Conservation (phyloP, 2,329 filamentous ascomycete genomes). For the Trichophyton simii region DNA sequence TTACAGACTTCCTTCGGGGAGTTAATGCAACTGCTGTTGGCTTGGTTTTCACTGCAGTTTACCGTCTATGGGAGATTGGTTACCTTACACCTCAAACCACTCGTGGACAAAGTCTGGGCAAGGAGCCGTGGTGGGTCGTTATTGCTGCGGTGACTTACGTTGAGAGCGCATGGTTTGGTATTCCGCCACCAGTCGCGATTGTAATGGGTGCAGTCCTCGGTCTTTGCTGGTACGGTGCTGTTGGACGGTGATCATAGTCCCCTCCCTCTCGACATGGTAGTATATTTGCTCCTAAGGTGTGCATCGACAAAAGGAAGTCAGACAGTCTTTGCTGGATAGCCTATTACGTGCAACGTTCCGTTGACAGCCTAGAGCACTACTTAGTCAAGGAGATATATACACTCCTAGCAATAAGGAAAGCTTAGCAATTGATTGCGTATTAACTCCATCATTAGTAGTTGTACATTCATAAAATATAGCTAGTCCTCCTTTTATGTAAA, state of each 20-base stretch:
- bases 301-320: too few species aligned
- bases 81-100: conserved; percentile 41
- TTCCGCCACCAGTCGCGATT: conserved; percentile 35
- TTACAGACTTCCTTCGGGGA: conserved; percentile 41
- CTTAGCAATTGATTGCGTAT: background rate
- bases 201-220: conserved; percentile 37
- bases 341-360: too few species aligned
- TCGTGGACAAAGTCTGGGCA: conserved; percentile 41
- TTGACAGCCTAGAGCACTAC: too few species aligned
- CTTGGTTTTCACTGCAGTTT: conserved; percentile 52
- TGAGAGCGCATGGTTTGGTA: conserved; percentile 36
- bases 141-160: conserved; percentile 42
- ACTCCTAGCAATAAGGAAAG: too few species aligned
- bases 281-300: background rate
- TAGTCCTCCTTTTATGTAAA: background rate
- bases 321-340: too few species aligned
- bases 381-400: too few species aligned
- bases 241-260: conserved; percentile 13
- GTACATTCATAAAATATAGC: background rate
- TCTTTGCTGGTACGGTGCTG: conserved; percentile 36
- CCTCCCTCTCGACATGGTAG: too few species aligned
- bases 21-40: conserved; percentile 51
- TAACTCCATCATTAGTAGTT: conserved; percentile 2
- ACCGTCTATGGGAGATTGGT: conserved; percentile 50
- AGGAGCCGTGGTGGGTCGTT: conserved; percentile 53